Conservation (phyloP, 345 rosid species). For the Brassica nigra region DNA sequence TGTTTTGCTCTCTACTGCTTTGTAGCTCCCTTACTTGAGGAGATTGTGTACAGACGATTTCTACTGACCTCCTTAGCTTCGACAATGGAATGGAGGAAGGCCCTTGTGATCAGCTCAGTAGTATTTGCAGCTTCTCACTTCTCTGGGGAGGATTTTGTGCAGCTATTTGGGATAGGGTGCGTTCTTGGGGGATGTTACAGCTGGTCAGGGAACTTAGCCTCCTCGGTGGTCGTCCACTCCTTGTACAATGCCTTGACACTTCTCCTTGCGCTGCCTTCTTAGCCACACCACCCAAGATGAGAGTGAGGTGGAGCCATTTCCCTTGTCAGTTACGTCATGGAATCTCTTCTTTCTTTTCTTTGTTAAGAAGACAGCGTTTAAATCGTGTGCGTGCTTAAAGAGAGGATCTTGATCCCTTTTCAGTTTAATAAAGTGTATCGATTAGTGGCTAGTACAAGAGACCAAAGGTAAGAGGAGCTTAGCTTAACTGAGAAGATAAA, state of each 20-base stretch:
- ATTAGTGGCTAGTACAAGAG: neutral
- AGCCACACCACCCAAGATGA: neutral
- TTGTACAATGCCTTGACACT: constrained; percentile 76
- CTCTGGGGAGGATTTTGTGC: constrained; percentile 62
- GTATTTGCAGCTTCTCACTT: constrained; percentile 81
- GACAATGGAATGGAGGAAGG: constrained; percentile 60
- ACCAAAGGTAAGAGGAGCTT: neutral
- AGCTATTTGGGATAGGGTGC: constrained; percentile 69
- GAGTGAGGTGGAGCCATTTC: neutral
- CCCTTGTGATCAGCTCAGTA: constrained; percentile 60
- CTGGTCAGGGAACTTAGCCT: constrained; percentile 71
- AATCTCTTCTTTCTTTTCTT: neutral
- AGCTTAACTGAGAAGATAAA: neutral
- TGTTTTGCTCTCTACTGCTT: constrained; percentile 61
- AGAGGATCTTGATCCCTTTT: neutral
- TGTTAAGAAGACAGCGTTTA: neutral
- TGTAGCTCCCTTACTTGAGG: constrained; percentile 72
- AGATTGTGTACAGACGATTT: constrained; percentile 79
- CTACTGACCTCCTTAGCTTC: constrained; percentile 63
- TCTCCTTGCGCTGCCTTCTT: constrained; percentile 20
- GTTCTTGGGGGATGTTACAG: constrained; percentile 69
- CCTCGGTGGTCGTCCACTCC: constrained; percentile 67
- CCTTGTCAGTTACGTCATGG: neutral
- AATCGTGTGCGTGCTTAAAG: neutral
- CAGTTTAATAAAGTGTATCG: neutral